Evolutionary conservation across 345 rosid genomes (phyloP).

Genomic region (Eucalyptus decipiens): DNA sequence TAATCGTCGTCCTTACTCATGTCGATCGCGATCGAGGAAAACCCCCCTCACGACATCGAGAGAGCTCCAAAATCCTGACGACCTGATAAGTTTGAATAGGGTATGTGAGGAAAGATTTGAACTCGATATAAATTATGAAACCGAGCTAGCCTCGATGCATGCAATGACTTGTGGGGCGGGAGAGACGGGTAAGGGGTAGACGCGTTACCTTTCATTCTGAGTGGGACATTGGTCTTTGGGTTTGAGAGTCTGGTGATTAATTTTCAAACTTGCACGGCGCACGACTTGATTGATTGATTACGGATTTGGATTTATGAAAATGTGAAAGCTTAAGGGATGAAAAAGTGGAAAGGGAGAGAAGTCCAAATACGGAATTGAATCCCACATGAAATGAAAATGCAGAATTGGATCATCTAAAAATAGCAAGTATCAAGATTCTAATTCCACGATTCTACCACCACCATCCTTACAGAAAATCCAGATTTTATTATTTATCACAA

Average conservation of each 20-base stretch:
- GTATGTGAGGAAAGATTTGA: background rate
- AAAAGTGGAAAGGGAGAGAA: background rate
- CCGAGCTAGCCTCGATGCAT: background rate
- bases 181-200: background rate
- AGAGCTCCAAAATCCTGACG: background rate
- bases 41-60: background rate
- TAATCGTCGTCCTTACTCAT: background rate
- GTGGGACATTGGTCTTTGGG: background rate
- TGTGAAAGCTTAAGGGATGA: background rate
- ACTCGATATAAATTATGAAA: fast-evolving
- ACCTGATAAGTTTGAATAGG: fast-evolving
- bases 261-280: background rate
- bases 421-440: background rate
- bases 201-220: background rate
- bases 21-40: background rate
- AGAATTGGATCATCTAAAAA: background rate
- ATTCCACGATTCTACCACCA: background rate
- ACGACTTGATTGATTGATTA: fast-evolving
- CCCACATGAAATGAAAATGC: background rate
- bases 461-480: background rate
- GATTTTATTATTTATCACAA: background rate
- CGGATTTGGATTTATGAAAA: fast-evolving
- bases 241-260: background rate
- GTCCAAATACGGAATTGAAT: background rate
- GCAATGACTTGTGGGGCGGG: background rate